A percentile compares a stretch with the other conserved stretches of the same genome.
phyloP scores from a whole-genome alignment of 192 early-diverging fungal species.

The Backusella morwellensis region DNA sequence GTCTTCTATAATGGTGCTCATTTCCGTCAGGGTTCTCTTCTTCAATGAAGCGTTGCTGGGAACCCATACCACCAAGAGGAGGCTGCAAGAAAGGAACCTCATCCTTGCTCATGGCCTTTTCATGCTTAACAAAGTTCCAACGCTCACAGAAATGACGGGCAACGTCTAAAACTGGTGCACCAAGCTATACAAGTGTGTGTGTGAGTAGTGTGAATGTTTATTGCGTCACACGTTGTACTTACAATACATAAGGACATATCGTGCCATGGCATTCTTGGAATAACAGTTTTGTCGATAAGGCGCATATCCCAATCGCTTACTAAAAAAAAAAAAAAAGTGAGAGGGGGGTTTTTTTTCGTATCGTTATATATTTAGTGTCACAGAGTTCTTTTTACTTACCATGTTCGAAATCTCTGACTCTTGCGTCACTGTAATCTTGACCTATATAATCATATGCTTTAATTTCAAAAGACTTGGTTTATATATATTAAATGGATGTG shows the following conservation, averaged over 20 bases:
- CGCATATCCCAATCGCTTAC: conserved; percentile 46
- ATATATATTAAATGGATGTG: background rate
- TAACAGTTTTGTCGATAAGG: conserved; percentile 42
- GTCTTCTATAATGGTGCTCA: conserved; percentile 35
- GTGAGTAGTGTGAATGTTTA: background rate
- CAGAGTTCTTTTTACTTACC: conserved; percentile 19
- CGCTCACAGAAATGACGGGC: conserved; percentile 83
- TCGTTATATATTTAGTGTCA: background rate
- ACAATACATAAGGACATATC: conserved; percentile 75
- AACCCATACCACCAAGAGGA: conserved; percentile 26
- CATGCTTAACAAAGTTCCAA: conserved; percentile 84
- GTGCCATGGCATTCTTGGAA: conserved; percentile 86
- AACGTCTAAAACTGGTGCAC: conserved; percentile 74
- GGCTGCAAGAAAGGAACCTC: conserved; percentile 66
- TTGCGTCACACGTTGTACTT: background rate
- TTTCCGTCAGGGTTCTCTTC: conserved; percentile 47
- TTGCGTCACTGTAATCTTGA: conserved; percentile 84
- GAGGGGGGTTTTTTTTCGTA: background rate
- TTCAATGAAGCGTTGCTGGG: conserved; percentile 31
- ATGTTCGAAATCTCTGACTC: conserved; percentile 67
- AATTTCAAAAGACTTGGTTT: background rate
- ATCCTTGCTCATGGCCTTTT: conserved; percentile 54
- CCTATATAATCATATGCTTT: conserved; percentile 27
- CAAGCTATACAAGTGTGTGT: conserved; percentile 31
- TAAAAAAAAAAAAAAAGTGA: conserved; percentile 1